Evolutionary conservation across 257 asterid genomes (phyloP), one percentile per base, ranked within the genome.

Genomic region (Primulina huaijiensis): DNA sequence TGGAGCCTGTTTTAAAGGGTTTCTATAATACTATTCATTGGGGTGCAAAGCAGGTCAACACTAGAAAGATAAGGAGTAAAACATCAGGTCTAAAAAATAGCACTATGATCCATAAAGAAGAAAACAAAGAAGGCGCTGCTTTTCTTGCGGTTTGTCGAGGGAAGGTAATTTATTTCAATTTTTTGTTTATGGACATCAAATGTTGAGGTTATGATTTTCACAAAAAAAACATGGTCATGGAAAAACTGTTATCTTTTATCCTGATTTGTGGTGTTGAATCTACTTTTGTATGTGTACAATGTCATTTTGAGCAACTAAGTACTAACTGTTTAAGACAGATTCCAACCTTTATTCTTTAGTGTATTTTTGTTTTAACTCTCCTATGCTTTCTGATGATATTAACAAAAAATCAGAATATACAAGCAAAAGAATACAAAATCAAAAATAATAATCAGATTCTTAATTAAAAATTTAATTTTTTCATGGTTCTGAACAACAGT

Each of bases 61-160:
- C 90, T 70, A 85, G 86, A 84, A 93, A 84, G 85, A 77, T 52
- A 52, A 79, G 79, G 68, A 79, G 85, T 34, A 89, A 85, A 78
- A 86, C 43, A 67, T 78, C 84, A 11, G 93, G 87, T 69, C 78
- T 73, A 60, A 84, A 73, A 66, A 78, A 70, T 73, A 79, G 77
- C 67, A 76, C 69, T 31, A 29, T 69, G 68, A 61, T 64, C 70
- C 61, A 64, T 35, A 74, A 71, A 77, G 83, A 70, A 55, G 57
- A 72, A 59, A 93, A 79, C 80, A 75, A 68, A 50, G 85, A 76
- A 56, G 98, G 97, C 55, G 97, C 96, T 80, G 89, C 96, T 75
- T 93, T 94, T 78, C 84, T 94, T 71, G 99, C 99, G 19, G 99
- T 90, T 83, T 91, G 99, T 75, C 90, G 99, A 70, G 99, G 99